phyloP scores from a whole-genome alignment of 768 basidiomycete genomes.

The Lanmaoa pseudosensibilis region DNA sequence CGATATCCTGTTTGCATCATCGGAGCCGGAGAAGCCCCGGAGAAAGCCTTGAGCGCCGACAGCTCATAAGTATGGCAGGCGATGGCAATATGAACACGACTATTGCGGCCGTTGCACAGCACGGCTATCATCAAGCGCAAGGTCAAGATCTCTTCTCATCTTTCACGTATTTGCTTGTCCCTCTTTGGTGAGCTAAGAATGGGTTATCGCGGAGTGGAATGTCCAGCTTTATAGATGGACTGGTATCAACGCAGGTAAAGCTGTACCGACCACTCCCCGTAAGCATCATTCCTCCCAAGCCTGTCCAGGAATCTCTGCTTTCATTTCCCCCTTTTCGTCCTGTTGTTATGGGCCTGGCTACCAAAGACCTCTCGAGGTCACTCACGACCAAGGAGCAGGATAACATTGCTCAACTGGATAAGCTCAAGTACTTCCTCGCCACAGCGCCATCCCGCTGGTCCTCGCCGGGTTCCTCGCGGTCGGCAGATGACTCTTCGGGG shows the following conservation, averaged over 20 bases:
- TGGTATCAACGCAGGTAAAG: slow-evolving; percentile 19
- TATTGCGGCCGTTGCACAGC: slow-evolving; percentile 30
- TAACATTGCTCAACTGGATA: slow-evolving; percentile 70
- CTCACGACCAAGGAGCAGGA: slow-evolving; percentile 67
- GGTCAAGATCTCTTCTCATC: slow-evolving; percentile 26
- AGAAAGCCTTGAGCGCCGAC: slow-evolving; percentile 31
- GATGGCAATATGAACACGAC: slow-evolving; percentile 25
- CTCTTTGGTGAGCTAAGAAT: slow-evolving; percentile 20
- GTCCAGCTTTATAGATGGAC: slow-evolving; percentile 26
- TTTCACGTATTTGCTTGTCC: slow-evolving; percentile 20
- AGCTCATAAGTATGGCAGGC: slow-evolving; percentile 29
- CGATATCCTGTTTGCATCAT: slow-evolving; percentile 8
- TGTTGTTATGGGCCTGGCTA: slow-evolving; percentile 28
- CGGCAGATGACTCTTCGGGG: slow-evolving; percentile 14
- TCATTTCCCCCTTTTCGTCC: slow-evolving; percentile 13
- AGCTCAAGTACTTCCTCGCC: slow-evolving; percentile 86
- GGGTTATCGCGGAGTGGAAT: slow-evolving; percentile 27
- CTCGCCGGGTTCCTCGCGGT: slow-evolving; percentile 33
- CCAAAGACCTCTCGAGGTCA: slow-evolving; percentile 40
- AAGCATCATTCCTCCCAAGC: slow-evolving; percentile 10
- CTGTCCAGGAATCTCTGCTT: slow-evolving; percentile 1
- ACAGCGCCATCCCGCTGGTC: slow-evolving; percentile 80
- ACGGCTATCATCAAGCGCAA: slow-evolving; percentile 33
- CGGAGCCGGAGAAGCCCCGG: slow-evolving; percentile 22
- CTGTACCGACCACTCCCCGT: slow-evolving; percentile 17